Evolutionary conservation across 176 grass and related monocot species (phyloP), one percentile per base, ranked within the genome.

Genomic region (maize (Zea mays)): DNA sequence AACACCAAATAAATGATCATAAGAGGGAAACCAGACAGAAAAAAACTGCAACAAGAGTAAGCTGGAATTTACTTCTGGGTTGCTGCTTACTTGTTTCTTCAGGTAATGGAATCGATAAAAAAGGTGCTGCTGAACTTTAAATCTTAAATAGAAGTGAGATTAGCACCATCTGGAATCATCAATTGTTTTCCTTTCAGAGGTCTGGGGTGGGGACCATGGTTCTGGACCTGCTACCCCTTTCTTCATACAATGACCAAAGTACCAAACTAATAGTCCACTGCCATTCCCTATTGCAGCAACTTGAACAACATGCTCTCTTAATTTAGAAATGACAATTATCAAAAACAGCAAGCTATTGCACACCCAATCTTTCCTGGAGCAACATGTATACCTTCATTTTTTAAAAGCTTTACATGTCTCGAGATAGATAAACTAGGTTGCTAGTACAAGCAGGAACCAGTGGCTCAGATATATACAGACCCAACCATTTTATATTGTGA

Each of bases 11-110:
- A 68, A 42, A 5, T n/a, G 57, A 69, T 79, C 50, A 38, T 3
- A 39, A 39, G 67, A 11, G 52, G 79, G 2, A 67, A 79, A 69
- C 5, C 70, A 79, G 8, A 62, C 34, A 51, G 47, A 83, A 76
- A 16, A 16, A 67, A 61, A 9, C 52, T 57, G 7, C 52, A 76
- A 38, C 37, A 74, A 74, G 12, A 67, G 68, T 48, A 73, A 60
- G 34, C 50, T 69, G 49, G 9, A 74, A 52, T 50, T 61, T 15
- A 52, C 19, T 62, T 62, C 43, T 60, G 16, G 6, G n/a, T 33
- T 79, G 76, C 17, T 55, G 56, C 85, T 78, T 87, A 87, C 86
- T 62, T 63, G 55, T 34, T 79, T 88, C 76, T 69, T 70, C 62
- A 60, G 50, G 56, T 40, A 64, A 62, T 19, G 71, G 21, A 51